Evolutionary conservation across 106 monocot genomes (phyloP).

Genomic region (Acorus calamus): DNA sequence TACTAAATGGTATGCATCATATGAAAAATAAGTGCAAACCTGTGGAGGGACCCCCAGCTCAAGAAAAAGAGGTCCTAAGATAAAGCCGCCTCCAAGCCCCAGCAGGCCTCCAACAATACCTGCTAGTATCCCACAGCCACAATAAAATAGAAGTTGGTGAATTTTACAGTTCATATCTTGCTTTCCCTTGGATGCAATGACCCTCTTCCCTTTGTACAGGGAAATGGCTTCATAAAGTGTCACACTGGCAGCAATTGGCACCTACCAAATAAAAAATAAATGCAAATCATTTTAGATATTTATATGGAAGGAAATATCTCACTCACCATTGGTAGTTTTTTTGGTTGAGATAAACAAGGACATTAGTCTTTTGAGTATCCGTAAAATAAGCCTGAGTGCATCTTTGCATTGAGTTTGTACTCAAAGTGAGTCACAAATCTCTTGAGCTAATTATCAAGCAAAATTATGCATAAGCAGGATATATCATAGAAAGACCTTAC

Average conservation of each 20-base stretch:
- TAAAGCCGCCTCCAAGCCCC: constrained; percentile 57
- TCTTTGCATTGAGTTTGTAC: too few relatives aligned
- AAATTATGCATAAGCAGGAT: not conserved
- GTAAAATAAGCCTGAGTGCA: too few relatives aligned
- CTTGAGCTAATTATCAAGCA: too few relatives aligned
- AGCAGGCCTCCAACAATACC: constrained; percentile 53
- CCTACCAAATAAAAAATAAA: constrained; percentile 16
- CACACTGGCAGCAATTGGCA: constrained; percentile 39
- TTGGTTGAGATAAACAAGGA: too few relatives aligned
- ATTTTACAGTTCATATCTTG: constrained; percentile 41
- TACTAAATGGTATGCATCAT: too few relatives aligned
- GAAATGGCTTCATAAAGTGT: constrained; percentile 37
- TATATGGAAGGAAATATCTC: too few relatives aligned
- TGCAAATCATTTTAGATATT: too few relatives aligned
- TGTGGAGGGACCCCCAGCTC: constrained; percentile 54
- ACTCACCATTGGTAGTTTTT: too few relatives aligned
- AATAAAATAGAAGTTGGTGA: constrained; percentile 40
- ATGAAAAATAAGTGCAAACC: constrained; percentile 11
- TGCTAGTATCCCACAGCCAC: constrained; percentile 43
- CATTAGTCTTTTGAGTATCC: too few relatives aligned
- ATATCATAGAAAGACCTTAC: constrained; percentile 6
- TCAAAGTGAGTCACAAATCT: too few relatives aligned
- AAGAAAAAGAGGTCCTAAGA: constrained; percentile 52
- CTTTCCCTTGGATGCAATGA: constrained; percentile 43
- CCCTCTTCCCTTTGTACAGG: constrained; percentile 38